phyloP scores from a whole-genome alignment of 768 basidiomycete genomes.

The Lepiota subincarnata region DNA sequence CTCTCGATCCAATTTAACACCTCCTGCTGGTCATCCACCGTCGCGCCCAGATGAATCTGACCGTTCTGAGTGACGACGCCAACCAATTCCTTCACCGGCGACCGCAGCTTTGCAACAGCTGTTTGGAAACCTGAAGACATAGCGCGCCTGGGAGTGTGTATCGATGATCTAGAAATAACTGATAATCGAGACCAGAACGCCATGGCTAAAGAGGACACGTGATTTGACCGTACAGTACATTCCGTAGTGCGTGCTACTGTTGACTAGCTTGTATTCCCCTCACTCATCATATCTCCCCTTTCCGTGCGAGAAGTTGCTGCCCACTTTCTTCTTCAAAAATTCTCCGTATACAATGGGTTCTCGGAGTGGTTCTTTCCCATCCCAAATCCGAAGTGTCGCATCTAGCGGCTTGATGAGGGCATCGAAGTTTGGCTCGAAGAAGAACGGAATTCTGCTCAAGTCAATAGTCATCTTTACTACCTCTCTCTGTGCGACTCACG shows the following conservation, averaged over 20 bases:
- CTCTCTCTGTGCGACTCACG: constrained; percentile 41
- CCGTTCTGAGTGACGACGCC: constrained; percentile 41
- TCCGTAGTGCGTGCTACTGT: too few relatives aligned
- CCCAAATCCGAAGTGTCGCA: constrained; percentile 46
- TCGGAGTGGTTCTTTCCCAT: constrained; percentile 16
- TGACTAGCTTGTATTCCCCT: too few relatives aligned
- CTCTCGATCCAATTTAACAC: constrained; percentile 70
- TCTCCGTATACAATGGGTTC: constrained; percentile 70
- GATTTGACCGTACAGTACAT: constrained; percentile 13
- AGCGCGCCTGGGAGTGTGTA: constrained; percentile 21
- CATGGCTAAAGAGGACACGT: constrained; percentile 20
- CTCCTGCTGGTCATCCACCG: constrained; percentile 59
- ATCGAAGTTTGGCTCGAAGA: constrained; percentile 88
- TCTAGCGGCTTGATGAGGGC: constrained; percentile 64
- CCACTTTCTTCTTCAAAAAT: constrained; percentile 71
- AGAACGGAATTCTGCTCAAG: constrained; percentile 72
- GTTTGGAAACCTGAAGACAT: constrained; percentile 51
- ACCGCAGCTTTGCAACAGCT: constrained; percentile 41
- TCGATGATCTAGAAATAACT: constrained; percentile 32
- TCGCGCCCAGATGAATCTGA: constrained; percentile 42
- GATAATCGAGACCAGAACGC: constrained; percentile 30
- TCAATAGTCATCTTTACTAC: background rate
- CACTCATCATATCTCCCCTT: constrained; percentile 33
- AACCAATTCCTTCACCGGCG: constrained; percentile 56
- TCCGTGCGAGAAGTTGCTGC: constrained; percentile 58